Base-by-base conservation (phyloP, 352 stramenopile species). In the Globisporangium viniferum region DNA sequence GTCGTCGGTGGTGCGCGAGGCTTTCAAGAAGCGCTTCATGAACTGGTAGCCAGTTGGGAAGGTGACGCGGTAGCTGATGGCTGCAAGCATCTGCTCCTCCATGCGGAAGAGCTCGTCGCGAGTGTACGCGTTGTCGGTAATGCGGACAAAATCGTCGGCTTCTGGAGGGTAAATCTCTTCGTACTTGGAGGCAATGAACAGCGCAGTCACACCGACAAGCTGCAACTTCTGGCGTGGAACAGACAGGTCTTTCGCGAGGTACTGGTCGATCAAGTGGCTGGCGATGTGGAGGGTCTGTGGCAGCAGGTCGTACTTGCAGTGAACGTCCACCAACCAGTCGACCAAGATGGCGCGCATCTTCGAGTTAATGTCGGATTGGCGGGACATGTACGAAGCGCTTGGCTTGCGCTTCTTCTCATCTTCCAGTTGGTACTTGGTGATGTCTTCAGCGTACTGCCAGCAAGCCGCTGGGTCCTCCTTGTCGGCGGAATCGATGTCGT, bases 321-420 rank as follows among this genome's bases (percentile, higher is more conserved):
- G 86, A 1, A 96, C 88, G 49, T 95, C 89, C 7, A 99, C 94
- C 39, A 99, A 89, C 98, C 98, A 99, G 82, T 99, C 98, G 48
- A 99, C 92, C 44, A 99, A 89, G 64, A 99, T 99, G 22, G 97
- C 92, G 54, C 98, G 89, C 98, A 99, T 99, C 72, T 98, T 98
- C 59, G 98, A 91, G 79, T 99, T 99, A 76, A 99, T 98, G 71
- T 99, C 96, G 18, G 88, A 82, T 80, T 99, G 98, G 22, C 80
- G 81, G 1, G 82, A 56, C 88, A 95, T 95, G 72, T 91, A 95
- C 15, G 73, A 82, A 20, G 82, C 74, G 63, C 75, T 91, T 6
- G 77, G 70, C 73, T 87, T 89, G 69, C 78, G 80, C 33, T 71
- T 68, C 63, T 90, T 92, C 81, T 95, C 88, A 9, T 73, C 72